Evolutionary conservation across 768 basidiomycete genomes (phyloP).

Genomic region (Neoboletus brunneissimus): DNA sequence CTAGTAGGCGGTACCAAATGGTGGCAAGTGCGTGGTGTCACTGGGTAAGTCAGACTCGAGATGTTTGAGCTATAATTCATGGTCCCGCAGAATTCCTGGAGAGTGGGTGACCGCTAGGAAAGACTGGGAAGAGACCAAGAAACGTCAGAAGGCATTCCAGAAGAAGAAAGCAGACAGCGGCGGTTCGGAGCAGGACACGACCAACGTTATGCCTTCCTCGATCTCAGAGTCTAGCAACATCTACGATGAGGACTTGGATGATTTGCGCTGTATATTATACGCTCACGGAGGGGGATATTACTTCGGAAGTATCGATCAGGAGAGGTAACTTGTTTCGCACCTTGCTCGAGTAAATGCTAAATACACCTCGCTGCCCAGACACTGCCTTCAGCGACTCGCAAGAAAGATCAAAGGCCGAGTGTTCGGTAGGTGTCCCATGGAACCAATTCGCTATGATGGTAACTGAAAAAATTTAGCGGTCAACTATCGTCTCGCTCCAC

Average conservation of each 20-base stretch:
- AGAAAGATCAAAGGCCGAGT: constrained; percentile 92
- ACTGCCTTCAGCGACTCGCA: constrained; percentile 79
- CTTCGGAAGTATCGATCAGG: constrained; percentile 78
- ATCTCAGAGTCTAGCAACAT: constrained; percentile 32
- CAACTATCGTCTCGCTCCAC: constrained; percentile 87
- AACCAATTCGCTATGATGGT: not conserved
- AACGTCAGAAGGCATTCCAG: constrained; percentile 48
- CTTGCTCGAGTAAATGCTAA: constrained; percentile 7
- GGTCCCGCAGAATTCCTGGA: constrained; percentile 59
- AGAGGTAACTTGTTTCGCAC: constrained; percentile 42
- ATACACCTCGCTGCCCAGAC: constrained; percentile 36
- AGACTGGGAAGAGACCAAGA: constrained; percentile 72
- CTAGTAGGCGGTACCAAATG: constrained; percentile 90
- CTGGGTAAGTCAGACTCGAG: constrained; percentile 52
- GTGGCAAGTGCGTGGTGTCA: constrained; percentile 92
- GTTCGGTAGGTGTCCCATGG: constrained; percentile 50
- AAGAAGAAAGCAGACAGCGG: constrained; percentile 25
- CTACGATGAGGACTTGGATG: constrained; percentile 73
- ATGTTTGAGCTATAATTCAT: constrained; percentile 14
- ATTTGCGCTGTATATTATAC: constrained; percentile 82
- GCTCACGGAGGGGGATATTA: constrained; percentile 84
- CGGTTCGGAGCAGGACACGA: constrained; percentile 12
- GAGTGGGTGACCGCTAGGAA: constrained; percentile 89
- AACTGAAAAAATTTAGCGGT: constrained; percentile 48
- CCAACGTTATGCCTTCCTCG: constrained; percentile 18